These are phyloP conservation scores for Ustilago sp. DNA, from an alignment of 1,284 basidiomycete genomes.

Conservation along the genomic window DNA sequence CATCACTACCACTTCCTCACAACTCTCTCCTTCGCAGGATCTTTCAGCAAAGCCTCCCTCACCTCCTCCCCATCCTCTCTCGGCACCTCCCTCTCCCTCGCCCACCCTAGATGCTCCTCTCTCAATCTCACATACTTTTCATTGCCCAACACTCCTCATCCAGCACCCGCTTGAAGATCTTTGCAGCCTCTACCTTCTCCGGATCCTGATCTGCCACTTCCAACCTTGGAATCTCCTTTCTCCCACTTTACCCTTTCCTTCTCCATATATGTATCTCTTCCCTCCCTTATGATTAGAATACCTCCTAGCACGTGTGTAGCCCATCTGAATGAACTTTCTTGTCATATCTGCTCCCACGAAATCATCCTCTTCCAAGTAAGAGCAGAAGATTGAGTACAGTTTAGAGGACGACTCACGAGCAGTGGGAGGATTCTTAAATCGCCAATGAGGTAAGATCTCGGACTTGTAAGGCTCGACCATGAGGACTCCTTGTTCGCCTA, in stretches of 20 bases:
- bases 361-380: slow-evolving; percentile 35
- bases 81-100: not conserved
- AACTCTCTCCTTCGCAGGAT: slow-evolving; percentile 13
- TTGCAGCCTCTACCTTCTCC: slow-evolving; percentile 44
- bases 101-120: slow-evolving; percentile 30
- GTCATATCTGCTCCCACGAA: slow-evolving; percentile 47
- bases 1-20: slow-evolving; percentile 17
- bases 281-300: slow-evolving; percentile 53
- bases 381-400: slow-evolving; percentile 23
- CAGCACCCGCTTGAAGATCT: slow-evolving; percentile 32
- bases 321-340: slow-evolving; percentile 50
- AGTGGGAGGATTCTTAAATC: slow-evolving; percentile 30
- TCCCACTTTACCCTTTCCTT: not conserved
- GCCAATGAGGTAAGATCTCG: slow-evolving; percentile 45
- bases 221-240: slow-evolving; percentile 20
- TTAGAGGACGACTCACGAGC: slow-evolving; percentile 28
- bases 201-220: slow-evolving; percentile 29
- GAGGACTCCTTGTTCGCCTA: slow-evolving; percentile 53
- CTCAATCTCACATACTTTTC: slow-evolving; percentile 23
- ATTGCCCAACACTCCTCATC: slow-evolving; percentile 36
- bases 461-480: slow-evolving; percentile 52
- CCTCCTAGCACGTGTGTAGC: slow-evolving; percentile 42
- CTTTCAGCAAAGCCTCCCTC: slow-evolving; percentile 11
- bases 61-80: slow-evolving; percentile 19
- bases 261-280: slow-evolving; percentile 32